Base-by-base conservation (phyloP, 2,329 filamentous ascomycete genomes). In the Xylariaceae sp. region DNA sequence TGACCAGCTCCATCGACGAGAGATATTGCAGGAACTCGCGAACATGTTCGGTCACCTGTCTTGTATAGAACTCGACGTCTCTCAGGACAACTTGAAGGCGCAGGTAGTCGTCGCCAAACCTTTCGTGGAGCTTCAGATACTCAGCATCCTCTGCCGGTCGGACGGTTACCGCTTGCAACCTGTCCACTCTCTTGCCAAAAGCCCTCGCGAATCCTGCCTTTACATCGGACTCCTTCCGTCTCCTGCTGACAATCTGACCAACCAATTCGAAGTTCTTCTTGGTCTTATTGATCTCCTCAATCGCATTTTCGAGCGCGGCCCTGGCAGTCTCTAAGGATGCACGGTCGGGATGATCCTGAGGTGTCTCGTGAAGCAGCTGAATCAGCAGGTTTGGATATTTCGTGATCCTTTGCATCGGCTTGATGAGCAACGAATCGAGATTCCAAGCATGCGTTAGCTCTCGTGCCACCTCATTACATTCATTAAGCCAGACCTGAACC, bases 371-470 rank as follows among this genome's bases (percentile, higher is more conserved):
- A 16, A 94, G 70, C 9, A 98, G 70, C 40, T 88, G 81, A 23
- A 81, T 78, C 31, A 98, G 77, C 28, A 98, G 70, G 31, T 95
- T 81, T 3, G 88, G 88, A 57, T 97, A 98, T 56, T 96, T 96
- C 23, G 90, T 82, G 46, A 97, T 83, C 33, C 92, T 80, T 64
- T 98, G 92, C 61, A 94, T 89, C 2, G 92, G 92, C 63, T 98
- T 98, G 57, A 98, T 90, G 14, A 98, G 75, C n/a, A 98, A 71
- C 0, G 92, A 94, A 61, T 96, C 89, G 44, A 98, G 65, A 61
- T 94, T 86, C 92, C 92, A 98, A 1, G 92, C 90, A 17, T 82
- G 80, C 0, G 92, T 98, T 47, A 98, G 74, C 59, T 96, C 92
- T 52, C 88, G 85, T 9, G 90, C 89, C 55, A 90, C 89, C 52